phyloP scores from a whole-genome alignment of 2,329 filamentous ascomycete species.

The Hirsutella rhossiliensis region DNA sequence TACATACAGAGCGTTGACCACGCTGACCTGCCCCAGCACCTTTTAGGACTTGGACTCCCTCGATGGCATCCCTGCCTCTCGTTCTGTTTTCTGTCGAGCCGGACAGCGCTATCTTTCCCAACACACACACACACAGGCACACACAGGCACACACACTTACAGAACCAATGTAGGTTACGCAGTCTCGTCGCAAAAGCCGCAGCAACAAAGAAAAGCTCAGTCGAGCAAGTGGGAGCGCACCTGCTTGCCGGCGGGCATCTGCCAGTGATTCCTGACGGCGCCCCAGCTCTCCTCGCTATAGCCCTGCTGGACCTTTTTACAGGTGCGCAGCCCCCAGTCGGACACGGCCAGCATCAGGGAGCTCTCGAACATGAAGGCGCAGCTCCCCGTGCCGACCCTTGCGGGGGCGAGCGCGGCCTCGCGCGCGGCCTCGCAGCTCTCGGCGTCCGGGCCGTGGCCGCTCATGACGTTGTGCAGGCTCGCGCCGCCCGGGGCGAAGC shows the following conservation, averaged over 20 bases:
- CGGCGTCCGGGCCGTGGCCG: constrained; percentile 50
- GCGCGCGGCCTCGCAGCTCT: constrained; percentile 42
- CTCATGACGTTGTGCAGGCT: constrained; percentile 61
- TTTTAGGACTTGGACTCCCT: too few relatives aligned
- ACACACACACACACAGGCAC: too few relatives aligned
- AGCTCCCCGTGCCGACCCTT: constrained; percentile 49
- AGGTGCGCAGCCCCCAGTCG: constrained; percentile 54
- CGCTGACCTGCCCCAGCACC: too few relatives aligned
- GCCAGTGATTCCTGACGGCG: constrained; percentile 52
- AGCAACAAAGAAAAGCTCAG: not conserved
- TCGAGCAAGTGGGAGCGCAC: constrained; percentile 12
- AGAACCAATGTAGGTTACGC: too few relatives aligned
- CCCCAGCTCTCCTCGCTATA: constrained; percentile 67
- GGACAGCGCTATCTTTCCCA: too few relatives aligned
- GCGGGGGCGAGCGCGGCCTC: constrained; percentile 39
- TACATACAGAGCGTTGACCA: too few relatives aligned
- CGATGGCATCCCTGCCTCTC: too few relatives aligned
- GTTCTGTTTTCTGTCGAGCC: too few relatives aligned
- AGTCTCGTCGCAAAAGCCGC: too few relatives aligned
- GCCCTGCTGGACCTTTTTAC: constrained; percentile 36
- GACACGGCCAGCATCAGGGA: constrained; percentile 60
- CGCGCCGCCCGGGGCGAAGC: constrained; percentile 46
- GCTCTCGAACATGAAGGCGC: constrained; percentile 61
- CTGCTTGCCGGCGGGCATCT: constrained; percentile 23
- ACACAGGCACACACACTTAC: too few relatives aligned